Evolutionary conservation across 805 yeast species (phyloP).

Genomic region (Candida maesae): DNA sequence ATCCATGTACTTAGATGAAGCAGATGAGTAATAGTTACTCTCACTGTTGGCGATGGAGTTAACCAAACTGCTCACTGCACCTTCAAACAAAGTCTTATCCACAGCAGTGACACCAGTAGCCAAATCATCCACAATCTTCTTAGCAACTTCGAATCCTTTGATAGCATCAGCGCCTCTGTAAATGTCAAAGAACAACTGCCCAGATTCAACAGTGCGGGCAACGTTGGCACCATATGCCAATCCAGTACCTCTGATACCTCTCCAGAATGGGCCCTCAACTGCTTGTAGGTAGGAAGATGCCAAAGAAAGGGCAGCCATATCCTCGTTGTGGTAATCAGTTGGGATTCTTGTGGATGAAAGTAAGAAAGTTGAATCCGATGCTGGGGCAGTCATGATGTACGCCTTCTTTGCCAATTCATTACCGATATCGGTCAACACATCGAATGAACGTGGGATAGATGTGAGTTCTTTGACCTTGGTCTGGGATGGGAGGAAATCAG

Average conservation of each 20-base stretch:
- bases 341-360: conserved; percentile 59
- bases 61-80: conserved; percentile 74
- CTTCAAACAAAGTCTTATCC: conserved; percentile 59
- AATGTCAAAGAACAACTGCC: conserved; percentile 60
- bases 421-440: conserved; percentile 57
- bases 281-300: conserved; percentile 76
- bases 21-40: conserved; percentile 61
- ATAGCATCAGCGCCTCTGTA: conserved; percentile 83
- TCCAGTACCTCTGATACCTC: conserved; percentile 92
- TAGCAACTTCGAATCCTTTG: conserved; percentile 57
- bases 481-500: conserved; percentile 22
- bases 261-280: conserved; percentile 97
- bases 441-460: conserved; percentile 49
- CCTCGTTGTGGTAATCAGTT: conserved; percentile 48
- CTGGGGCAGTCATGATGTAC: conserved; percentile 67
- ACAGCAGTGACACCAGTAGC: conserved; percentile 51
- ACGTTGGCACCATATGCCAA: conserved; percentile 85
- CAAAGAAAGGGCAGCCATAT: conserved; percentile 64
- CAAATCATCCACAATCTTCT: conserved; percentile 56
- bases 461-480: conserved; percentile 15
- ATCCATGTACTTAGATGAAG: conserved; percentile 62
- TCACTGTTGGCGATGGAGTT: conserved; percentile 66
- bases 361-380: conserved; percentile 78
- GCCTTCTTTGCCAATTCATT: conserved; percentile 49
- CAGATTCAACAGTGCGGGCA: conserved; percentile 56